These are phyloP conservation scores for Bidens hawaiensis DNA, from an alignment of 140 eudicot species.

Conservation along the genomic window DNA sequence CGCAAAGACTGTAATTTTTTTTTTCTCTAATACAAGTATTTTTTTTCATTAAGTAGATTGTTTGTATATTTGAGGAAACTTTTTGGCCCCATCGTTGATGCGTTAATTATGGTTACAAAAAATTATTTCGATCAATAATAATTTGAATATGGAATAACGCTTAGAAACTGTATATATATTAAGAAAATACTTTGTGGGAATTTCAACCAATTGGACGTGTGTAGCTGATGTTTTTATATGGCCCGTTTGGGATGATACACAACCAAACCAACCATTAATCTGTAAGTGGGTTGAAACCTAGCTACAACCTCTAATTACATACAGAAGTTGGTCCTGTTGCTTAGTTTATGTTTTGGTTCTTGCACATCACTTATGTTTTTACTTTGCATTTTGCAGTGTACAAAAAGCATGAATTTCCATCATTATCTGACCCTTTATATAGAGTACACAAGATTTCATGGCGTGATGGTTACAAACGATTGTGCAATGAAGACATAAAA, in stretches of 20 bases:
- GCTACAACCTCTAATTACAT: background rate
- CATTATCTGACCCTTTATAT: constrained; percentile 40
- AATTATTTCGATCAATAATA: background rate
- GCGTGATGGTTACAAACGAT: constrained; percentile 21
- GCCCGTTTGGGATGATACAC: background rate
- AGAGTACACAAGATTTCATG: constrained; percentile 32
- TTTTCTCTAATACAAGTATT: background rate
- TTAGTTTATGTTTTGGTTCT: constrained; percentile 1
- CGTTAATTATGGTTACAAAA: background rate
- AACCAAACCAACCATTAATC: background rate
- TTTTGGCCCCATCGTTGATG: too few relatives aligned
- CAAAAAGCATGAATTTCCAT: constrained; percentile 42
- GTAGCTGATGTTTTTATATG: background rate
- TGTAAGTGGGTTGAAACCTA: background rate
- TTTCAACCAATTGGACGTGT: background rate
- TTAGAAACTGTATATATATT: too few relatives aligned
- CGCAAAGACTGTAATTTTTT: constrained; percentile 34
- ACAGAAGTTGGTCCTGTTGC: background rate
- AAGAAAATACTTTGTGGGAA: background rate
- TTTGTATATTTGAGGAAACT: background rate
- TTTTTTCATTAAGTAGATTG: background rate
- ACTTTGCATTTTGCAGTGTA: constrained; percentile 34
- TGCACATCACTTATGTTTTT: background rate
- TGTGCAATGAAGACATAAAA: constrained; percentile 26
- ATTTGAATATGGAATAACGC: background rate